Percentiles rank a stretch among this genome's conserved stretches.
Conservation (phyloP, 2,329 filamentous ascomycete species). For the Verticillium nonalfalfae region DNA sequence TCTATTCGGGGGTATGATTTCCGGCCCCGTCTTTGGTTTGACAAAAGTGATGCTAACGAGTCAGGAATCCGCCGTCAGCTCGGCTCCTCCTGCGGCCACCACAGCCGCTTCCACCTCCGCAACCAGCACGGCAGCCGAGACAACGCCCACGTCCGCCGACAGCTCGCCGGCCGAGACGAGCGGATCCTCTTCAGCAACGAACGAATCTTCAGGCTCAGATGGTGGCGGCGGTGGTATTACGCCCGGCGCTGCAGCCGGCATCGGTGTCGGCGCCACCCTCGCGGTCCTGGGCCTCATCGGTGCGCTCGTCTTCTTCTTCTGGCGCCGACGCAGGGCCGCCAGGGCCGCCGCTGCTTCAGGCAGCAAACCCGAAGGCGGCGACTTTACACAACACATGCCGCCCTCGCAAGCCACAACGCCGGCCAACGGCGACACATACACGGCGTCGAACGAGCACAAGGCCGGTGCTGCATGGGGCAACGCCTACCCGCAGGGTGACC, state of each 20-base stretch:
- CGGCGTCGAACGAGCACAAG: background rate
- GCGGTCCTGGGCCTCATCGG: constrained; percentile 16
- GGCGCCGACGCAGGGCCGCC: constrained; percentile 14
- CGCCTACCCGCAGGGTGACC: background rate
- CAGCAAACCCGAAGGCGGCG: background rate
- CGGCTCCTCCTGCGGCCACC: constrained; percentile 7
- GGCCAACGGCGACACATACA: background rate
- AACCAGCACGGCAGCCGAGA: background rate
- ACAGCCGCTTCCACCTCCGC: constrained; percentile 3
- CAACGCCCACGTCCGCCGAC: constrained; percentile 2
- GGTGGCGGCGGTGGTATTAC: constrained; percentile 14
- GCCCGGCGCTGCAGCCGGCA: constrained; percentile 20
- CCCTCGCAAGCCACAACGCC: background rate
- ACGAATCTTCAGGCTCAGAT: background rate
- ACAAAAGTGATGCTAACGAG: background rate
- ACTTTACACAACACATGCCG: background rate
- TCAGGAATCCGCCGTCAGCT: background rate
- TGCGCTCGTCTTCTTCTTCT: constrained; percentile 18
- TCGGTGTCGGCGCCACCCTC: constrained; percentile 20
- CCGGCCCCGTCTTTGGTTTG: no score
- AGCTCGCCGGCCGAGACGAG: background rate
- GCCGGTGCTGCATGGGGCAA: background rate
- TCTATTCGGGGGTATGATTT: constrained; percentile 19
- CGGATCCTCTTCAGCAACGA: background rate
- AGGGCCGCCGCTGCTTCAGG: background rate